These are phyloP conservation scores for Talaromyces sp. DNA, from an alignment of 2,329 filamentous ascomycete species.

Conservation along the genomic window DNA sequence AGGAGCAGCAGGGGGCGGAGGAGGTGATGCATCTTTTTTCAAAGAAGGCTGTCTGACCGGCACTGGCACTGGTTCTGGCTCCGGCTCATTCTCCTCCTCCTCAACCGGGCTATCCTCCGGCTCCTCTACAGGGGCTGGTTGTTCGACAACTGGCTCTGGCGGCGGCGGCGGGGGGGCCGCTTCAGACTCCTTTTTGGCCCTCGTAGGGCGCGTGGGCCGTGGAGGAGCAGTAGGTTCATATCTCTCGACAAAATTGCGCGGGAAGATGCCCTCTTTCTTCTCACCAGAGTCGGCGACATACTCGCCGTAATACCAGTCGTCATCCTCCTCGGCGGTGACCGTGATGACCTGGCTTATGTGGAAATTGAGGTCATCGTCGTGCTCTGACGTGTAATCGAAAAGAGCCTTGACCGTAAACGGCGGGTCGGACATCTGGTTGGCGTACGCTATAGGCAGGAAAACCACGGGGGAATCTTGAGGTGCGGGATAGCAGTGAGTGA, in stretches of 20 bases:
- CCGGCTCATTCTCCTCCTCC: conserved; percentile 27
- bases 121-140: conserved; percentile 23
- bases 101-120: conserved; percentile 34
- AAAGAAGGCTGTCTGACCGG: conserved; percentile 18
- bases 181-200: conserved; percentile 61
- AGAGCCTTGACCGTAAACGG: conserved; percentile 93
- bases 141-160: conserved; percentile 29
- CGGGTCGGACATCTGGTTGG: conserved; percentile 59
- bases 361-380: conserved; percentile 94
- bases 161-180: conserved; percentile 31
- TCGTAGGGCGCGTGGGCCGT: conserved; percentile 67
- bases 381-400: conserved; percentile 87
- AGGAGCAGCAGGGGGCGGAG: conserved; percentile 19
- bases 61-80: conserved; percentile 1
- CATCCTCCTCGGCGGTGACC: conserved; percentile 87
- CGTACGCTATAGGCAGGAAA: conserved; percentile 12
- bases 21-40: conserved; percentile 18
- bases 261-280: conserved; percentile 83
- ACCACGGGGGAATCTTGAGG: conserved; percentile 5
- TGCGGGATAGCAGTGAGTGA: conserved; percentile 12
- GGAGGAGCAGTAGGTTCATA: conserved; percentile 89
- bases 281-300: conserved; percentile 72
- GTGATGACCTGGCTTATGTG: conserved; percentile 81
- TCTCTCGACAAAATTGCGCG: conserved; percentile 94
- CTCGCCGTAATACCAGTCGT: conserved; percentile 88